phyloP scores from a whole-genome alignment of 208 protist genomes.

The Tritrichomonas musculus region DNA sequence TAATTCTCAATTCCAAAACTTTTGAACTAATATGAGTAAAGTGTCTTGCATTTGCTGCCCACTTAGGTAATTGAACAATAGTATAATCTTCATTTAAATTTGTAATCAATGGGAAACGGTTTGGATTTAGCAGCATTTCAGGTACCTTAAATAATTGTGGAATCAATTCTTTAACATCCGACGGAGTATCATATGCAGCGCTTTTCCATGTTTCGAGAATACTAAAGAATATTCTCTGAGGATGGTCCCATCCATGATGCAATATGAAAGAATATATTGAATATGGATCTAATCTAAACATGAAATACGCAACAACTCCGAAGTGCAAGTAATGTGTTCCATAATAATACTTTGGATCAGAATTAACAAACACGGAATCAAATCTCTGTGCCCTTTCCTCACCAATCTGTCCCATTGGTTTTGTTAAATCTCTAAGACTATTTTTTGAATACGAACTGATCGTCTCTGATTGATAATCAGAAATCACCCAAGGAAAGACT shows the following conservation, averaged over 20 bases:
- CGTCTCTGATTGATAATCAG: not conserved
- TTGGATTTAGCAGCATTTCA: not conserved
- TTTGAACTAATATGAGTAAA: not conserved
- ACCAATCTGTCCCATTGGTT: not conserved
- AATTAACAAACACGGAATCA: not conserved
- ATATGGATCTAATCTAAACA: not conserved
- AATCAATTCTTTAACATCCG: slow-evolving; percentile 12
- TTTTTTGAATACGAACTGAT: not conserved
- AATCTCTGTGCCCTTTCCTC: not conserved
- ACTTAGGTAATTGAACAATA: not conserved
- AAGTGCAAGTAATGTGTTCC: not conserved
- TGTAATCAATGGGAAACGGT: not conserved
- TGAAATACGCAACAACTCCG: not conserved
- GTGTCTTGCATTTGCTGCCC: not conserved
- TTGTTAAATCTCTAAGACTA: not conserved
- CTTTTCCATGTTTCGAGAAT: not conserved
- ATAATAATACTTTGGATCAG: not conserved
- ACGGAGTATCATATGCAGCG: not conserved
- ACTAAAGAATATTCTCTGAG: not conserved
- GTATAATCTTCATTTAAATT: not conserved
- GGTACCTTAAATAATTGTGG: not conserved
- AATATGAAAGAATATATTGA: not conserved
- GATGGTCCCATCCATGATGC: not conserved
- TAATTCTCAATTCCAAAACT: not conserved
- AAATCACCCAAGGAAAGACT: not conserved